These are phyloP conservation scores for Pugionium cornutum DNA, from an alignment of 345 rosid species.

Conservation along the genomic window DNA sequence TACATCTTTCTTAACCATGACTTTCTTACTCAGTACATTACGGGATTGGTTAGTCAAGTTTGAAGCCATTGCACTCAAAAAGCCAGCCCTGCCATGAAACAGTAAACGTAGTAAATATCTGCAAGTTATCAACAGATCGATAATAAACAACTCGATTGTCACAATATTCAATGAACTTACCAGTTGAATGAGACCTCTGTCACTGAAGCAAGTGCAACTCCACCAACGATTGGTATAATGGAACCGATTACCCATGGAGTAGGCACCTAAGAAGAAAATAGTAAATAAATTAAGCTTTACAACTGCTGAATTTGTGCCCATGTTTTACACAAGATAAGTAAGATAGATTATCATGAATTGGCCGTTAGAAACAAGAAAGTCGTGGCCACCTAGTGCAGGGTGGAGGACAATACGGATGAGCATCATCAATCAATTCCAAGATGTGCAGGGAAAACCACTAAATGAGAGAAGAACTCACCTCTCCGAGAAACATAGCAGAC, in stretches of 20 bases:
- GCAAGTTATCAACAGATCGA: background rate
- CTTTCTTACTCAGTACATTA: conserved; percentile 88
- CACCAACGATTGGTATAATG: conserved; percentile 85
- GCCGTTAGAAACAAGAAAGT: background rate
- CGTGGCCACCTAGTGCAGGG: background rate
- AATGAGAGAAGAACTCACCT: conserved; percentile 49
- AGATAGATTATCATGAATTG: background rate
- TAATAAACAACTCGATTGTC: background rate
- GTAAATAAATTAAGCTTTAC: conserved; percentile 3
- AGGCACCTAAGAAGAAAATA: conserved; percentile 49
- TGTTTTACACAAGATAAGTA: background rate
- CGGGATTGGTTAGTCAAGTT: conserved; percentile 86
- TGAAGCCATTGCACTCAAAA: conserved; percentile 92
- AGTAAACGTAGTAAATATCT: background rate
- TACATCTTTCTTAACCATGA: conserved; percentile 97
- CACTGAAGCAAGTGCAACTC: conserved; percentile 88
- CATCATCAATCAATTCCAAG: background rate
- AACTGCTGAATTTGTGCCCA: background rate
- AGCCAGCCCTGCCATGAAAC: conserved; percentile 65
- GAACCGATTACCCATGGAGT: conserved; percentile 81
- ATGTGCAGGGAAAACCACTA: background rate
- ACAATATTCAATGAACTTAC: conserved; percentile 42
- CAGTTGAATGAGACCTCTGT: conserved; percentile 93
- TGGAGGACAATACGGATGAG: background rate
- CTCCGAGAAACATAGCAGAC: conserved; percentile 93